Percentiles rank a stretch among this genome's conserved stretches.
Evolutionary conservation across 2,329 filamentous ascomycete species (phyloP).

Genomic region (Ascochyta pisi): DNA sequence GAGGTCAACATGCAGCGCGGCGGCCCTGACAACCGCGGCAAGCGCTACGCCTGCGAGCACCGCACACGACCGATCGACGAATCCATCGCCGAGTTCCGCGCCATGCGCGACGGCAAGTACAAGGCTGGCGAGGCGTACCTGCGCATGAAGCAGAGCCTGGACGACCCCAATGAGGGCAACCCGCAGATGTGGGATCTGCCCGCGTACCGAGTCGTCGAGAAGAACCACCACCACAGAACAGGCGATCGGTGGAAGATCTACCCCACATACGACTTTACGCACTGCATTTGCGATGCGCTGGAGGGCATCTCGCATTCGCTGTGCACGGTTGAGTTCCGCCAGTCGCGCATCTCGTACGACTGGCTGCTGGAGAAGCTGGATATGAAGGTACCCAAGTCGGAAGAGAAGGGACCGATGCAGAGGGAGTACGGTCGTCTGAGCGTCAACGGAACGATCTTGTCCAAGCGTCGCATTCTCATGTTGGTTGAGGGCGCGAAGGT

Average conservation of each 20-base stretch:
- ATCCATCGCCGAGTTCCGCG: slow-evolving; percentile 82
- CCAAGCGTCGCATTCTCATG: slow-evolving; percentile 82
- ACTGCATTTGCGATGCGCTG: slow-evolving; percentile 90
- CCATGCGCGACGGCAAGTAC: slow-evolving; percentile 92
- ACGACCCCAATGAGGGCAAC: slow-evolving; percentile 71
- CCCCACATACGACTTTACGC: slow-evolving; percentile 91
- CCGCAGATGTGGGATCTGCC: slow-evolving; percentile 97
- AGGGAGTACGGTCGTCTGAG: slow-evolving; percentile 80
- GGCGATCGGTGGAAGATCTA: slow-evolving; percentile 89
- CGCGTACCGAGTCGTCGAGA: slow-evolving; percentile 83
- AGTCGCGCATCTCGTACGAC: slow-evolving; percentile 86
- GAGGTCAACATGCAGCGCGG: slow-evolving; percentile 89
- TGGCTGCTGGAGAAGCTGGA: slow-evolving; percentile 83
- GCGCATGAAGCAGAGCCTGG: slow-evolving; percentile 87
- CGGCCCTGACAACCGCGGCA: slow-evolving; percentile 70
- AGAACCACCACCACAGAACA: slow-evolving; percentile 77
- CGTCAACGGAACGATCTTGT: slow-evolving; percentile 83
- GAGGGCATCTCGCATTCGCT: slow-evolving; percentile 91
- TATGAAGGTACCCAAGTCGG: slow-evolving; percentile 72
- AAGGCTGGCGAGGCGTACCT: slow-evolving; percentile 82
- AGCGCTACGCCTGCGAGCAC: slow-evolving; percentile 81
- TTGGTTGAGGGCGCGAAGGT: slow-evolving; percentile 71
- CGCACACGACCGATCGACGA: slow-evolving; percentile 76
- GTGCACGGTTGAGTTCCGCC: slow-evolving; percentile 91
- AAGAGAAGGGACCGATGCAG: slow-evolving; percentile 76